These are phyloP conservation scores for Pisolithus marmoratus DNA, from an alignment of 768 basidiomycete species.

Conservation along the genomic window DNA sequence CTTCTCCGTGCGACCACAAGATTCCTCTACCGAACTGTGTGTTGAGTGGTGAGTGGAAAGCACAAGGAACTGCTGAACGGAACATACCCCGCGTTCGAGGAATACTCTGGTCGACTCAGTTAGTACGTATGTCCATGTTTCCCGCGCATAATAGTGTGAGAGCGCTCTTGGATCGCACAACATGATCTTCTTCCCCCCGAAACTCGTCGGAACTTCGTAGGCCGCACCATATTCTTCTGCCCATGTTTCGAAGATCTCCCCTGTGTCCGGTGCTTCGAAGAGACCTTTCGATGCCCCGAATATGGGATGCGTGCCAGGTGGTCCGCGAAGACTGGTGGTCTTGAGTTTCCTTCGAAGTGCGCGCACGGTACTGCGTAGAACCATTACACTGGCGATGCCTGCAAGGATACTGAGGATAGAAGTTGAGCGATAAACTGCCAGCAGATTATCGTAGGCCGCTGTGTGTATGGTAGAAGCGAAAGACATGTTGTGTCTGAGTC, in stretches of 20 bases:
- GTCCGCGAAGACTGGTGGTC: conserved; percentile 38
- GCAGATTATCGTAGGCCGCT: background rate
- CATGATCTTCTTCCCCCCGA: conserved; percentile 32
- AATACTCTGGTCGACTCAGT: conserved; percentile 29
- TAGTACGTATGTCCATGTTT: conserved; percentile 42
- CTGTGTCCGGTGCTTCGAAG: conserved; percentile 27
- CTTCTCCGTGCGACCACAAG: conserved; percentile 39
- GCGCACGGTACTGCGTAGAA: conserved; percentile 9
- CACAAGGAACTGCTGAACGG: background rate
- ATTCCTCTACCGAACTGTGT: conserved; percentile 31
- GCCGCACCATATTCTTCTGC: conserved; percentile 38
- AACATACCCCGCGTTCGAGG: conserved; percentile 29
- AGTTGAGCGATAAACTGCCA: background rate
- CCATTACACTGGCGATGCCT: conserved; percentile 12
- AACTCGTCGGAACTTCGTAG: conserved; percentile 31
- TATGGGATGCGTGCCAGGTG: conserved; percentile 35
- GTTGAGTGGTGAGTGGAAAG: background rate
- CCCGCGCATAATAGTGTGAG: conserved; percentile 43
- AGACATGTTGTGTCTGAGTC: too few species aligned
- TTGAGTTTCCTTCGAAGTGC: conserved; percentile 5
- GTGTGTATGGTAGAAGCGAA: background rate
- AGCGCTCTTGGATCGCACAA: conserved; percentile 44
- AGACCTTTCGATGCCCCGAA: conserved; percentile 33
- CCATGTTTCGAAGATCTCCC: conserved; percentile 39
- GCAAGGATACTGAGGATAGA: conserved; percentile 6